phyloP scores from a whole-genome alignment of 257 asterid genomes.

The Eustoma russellianum region DNA sequence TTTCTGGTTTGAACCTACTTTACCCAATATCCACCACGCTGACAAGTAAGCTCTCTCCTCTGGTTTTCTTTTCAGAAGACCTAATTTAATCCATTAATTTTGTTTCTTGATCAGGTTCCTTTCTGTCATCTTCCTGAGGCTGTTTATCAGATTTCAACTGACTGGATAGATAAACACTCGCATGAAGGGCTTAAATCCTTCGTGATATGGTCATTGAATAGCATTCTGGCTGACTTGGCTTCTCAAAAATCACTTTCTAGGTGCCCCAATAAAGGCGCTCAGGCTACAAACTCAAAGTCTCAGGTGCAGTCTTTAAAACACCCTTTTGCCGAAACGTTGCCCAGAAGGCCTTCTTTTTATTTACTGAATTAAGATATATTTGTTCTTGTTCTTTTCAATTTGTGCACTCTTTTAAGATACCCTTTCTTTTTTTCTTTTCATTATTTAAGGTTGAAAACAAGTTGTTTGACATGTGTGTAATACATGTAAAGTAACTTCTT shows the following conservation, averaged over 20 bases:
- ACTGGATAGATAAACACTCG: constrained; percentile 73
- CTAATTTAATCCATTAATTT: neutral
- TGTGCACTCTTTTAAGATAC: too few relatives aligned
- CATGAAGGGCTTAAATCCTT: constrained; percentile 55
- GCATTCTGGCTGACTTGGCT: constrained; percentile 59
- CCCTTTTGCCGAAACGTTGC: neutral
- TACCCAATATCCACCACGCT: too few relatives aligned
- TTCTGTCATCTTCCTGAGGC: constrained; percentile 54
- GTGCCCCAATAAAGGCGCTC: constrained; percentile 59
- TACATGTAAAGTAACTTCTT: too few relatives aligned
- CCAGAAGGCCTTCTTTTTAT: neutral
- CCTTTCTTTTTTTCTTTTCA: neutral
- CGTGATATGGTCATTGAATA: constrained; percentile 67
- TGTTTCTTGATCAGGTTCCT: constrained; percentile 47
- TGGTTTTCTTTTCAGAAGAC: neutral
- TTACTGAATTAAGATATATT: neutral
- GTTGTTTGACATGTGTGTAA: neutral
- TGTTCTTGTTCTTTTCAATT: too few relatives aligned
- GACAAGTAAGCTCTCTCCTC: too few relatives aligned
- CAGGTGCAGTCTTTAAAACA: constrained; percentile 37
- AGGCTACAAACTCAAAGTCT: constrained; percentile 60
- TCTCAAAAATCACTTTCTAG: constrained; percentile 45
- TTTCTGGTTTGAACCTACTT: too few relatives aligned
- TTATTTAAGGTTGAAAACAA: neutral
- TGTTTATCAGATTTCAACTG: constrained; percentile 66